Base-by-base conservation (phyloP, 2,329 filamentous ascomycete genomes). In the Fulvia fulva region DNA sequence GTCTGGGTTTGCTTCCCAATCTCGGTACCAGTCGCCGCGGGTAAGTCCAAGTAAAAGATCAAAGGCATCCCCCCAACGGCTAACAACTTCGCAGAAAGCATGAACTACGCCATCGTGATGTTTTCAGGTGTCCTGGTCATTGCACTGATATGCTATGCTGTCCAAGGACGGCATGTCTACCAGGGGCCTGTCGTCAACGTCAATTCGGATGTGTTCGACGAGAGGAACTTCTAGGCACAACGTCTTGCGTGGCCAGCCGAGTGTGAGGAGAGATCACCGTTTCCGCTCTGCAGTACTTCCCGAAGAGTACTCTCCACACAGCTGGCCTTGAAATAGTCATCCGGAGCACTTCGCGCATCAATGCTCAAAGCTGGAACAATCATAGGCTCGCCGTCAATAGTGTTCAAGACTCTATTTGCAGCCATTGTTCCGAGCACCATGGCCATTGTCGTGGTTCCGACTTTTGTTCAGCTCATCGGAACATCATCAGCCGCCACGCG, bases 71-170 rank as follows among this genome's bases (percentile, higher is more conserved):
- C n/a, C n/a, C n/a, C n/a, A n/a, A n/a, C n/a, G n/a, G n/a, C n/a
- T n/a, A n/a, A n/a, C n/a, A n/a, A n/a, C n/a, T n/a, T n/a, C n/a
- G n/a, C n/a, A n/a, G 32, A 56, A 5, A 59, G 51, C 30, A 60
- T 64, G 56, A 70, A 70, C 54, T 70, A 63, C 56, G 63, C 63
- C 6, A 52, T 63, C 19, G 57, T 70, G 8, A 63, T 69, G 46
- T 70, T 65, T 44, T 53, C 61, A 3, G 63, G 59, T 3, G 62
- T 65, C 3, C 57, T 63, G 28, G 51, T 63, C 7, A 57, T 65
- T 8, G 63, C 65, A 5, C 25, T 67, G 34, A 51, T 61, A 2
- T 65, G 60, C 26, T 70, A 70, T 32, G 54, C 59, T 14, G 58
- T 63, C 11, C 60, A 67, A 37, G 68, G 66, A 41, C 59, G 63